Percentiles rank a stretch among this genome's conserved stretches.
Conservation (phyloP, 306 rosid species). For the Cicer yamashitae region DNA sequence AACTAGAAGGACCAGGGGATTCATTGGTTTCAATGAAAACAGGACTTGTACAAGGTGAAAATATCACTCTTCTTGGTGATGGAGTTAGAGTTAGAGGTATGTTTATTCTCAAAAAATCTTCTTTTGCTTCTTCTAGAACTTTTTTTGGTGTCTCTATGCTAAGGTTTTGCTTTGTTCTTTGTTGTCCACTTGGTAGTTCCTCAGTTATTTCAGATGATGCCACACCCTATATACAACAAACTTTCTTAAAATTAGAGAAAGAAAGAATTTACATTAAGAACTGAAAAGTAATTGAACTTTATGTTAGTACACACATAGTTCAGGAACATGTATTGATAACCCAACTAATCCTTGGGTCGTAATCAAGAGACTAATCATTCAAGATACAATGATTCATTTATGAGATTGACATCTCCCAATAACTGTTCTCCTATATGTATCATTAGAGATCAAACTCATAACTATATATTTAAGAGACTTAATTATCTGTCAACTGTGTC, state of each 20-base stretch:
- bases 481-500: too few species aligned
- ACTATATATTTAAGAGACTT: too few species aligned
- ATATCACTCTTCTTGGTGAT: constrained; percentile 65
- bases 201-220: constrained; percentile 64
- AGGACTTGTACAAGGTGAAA: constrained; percentile 70
- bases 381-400: too few species aligned
- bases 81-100: constrained; percentile 67
- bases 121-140: constrained; percentile 51
- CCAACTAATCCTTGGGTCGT: too few species aligned
- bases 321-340: neutral
- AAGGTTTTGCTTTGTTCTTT: constrained; percentile 53
- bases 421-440: too few species aligned
- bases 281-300: constrained; percentile 21
- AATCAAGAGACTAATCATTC: too few species aligned
- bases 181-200: constrained; percentile 53
- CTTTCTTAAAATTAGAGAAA: neutral
- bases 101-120: constrained; percentile 61
- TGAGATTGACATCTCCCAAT: too few species aligned
- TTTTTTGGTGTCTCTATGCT: constrained; percentile 52
- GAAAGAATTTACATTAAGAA: neutral
- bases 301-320: constrained; percentile 37
- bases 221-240: constrained; percentile 49
- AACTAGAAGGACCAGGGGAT: constrained; percentile 59
- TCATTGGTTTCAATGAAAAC: constrained; percentile 39
- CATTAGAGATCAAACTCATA: too few species aligned